A percentile compares a stretch with the other conserved stretches of the same genome.
Evolutionary conservation across 805 yeast species (phyloP).

Genomic region (Pachysolen tannophilus): DNA sequence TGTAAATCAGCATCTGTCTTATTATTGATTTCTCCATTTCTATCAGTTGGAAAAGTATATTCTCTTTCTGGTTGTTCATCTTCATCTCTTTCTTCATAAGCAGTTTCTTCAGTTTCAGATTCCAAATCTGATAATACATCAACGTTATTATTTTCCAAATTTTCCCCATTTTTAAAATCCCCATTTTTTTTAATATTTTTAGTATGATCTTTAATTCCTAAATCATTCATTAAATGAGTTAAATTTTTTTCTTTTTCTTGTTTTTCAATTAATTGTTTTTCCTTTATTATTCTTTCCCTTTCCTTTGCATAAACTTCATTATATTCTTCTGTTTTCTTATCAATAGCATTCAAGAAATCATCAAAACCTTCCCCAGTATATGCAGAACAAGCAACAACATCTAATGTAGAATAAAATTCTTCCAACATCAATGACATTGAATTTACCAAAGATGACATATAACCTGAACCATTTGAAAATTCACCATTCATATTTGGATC

Average conservation of each 20-base stretch:
- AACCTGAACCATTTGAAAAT: constrained; percentile 62
- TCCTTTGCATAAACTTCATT: constrained; percentile 77
- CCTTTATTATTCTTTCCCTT: constrained; percentile 70
- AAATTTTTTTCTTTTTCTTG: constrained; percentile 64
- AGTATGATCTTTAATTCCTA: constrained; percentile 49
- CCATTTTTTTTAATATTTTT: constrained; percentile 13
- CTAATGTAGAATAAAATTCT: constrained; percentile 89
- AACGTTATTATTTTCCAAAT: constrained; percentile 23
- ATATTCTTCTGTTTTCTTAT: constrained; percentile 80
- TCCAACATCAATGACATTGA: constrained; percentile 95
- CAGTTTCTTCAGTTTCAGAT: constrained; percentile 40
- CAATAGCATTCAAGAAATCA: constrained; percentile 79
- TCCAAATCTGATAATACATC: constrained; percentile 45
- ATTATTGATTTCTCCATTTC: constrained; percentile 51
- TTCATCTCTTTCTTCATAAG: constrained; percentile 34
- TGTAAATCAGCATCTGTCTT: constrained; percentile 48
- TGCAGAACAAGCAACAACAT: constrained; percentile 88
- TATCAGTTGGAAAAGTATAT: constrained; percentile 59
- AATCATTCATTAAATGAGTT: constrained; percentile 72
- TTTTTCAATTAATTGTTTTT: constrained; percentile 71
- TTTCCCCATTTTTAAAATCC: no score
- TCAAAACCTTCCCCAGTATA: constrained; percentile 93
- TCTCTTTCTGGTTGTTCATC: constrained; percentile 42
- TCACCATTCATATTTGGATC: constrained; percentile 63
- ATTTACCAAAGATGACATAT: constrained; percentile 89